Evolutionary conservation across 345 rosid genomes (phyloP).

Genomic region (Arabis alpina): DNA sequence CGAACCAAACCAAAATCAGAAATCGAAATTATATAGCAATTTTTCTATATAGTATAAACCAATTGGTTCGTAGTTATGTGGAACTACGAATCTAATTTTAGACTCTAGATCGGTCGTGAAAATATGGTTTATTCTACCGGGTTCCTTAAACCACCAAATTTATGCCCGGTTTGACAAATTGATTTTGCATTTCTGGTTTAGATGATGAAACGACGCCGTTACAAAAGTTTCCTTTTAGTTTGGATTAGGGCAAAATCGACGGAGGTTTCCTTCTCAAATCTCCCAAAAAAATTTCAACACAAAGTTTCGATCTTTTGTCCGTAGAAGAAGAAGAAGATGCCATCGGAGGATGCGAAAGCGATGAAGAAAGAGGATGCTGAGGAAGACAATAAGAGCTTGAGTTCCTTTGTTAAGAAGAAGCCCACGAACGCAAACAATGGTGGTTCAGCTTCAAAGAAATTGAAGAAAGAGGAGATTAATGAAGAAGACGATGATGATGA

Average conservation of each 20-base stretch:
- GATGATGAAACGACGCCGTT: constrained; percentile 12
- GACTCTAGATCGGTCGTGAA: too few relatives aligned
- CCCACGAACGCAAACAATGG: constrained; percentile 44
- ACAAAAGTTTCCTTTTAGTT: neutral
- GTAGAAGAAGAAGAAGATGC: constrained; percentile 50
- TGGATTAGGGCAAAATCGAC: constrained; percentile 39
- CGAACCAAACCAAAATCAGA: neutral
- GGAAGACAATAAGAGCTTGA: constrained; percentile 55
- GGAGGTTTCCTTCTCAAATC: constrained; percentile 27
- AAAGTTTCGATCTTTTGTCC: constrained; percentile 2
- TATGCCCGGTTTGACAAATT: neutral
- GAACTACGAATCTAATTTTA: too few relatives aligned
- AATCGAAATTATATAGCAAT: constrained; percentile 1
- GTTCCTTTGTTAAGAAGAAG: constrained; percentile 58
- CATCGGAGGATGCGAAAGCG: constrained; percentile 59
- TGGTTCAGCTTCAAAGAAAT: constrained; percentile 46
- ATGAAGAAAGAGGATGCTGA: constrained; percentile 44
- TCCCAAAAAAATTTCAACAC: neutral
- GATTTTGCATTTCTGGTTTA: neutral
- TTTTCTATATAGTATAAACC: neutral
- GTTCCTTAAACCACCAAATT: neutral
- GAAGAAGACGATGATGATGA: constrained; percentile 44
- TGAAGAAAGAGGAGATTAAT: constrained; percentile 49
- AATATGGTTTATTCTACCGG: neutral
- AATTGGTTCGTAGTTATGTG: neutral